Percentiles rank a stretch among this genome's conserved stretches.
Evolutionary conservation across 306 rosid genomes (phyloP).

Genomic region (Gleditsia sinensis): DNA sequence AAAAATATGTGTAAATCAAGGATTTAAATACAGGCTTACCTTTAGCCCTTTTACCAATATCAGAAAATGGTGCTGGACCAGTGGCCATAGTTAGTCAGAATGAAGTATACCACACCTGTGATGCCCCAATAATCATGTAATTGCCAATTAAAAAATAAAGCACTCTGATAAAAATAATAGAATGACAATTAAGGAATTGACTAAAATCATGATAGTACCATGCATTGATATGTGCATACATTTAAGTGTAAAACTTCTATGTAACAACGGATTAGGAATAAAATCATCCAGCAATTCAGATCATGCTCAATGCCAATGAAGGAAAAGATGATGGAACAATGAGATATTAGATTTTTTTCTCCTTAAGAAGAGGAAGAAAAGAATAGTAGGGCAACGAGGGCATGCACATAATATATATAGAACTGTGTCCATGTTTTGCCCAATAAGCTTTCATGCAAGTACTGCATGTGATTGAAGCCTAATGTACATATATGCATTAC

Average conservation of each 20-base stretch:
- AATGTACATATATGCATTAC: neutral
- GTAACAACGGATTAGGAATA: neutral
- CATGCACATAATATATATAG: neutral
- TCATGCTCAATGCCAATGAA: neutral
- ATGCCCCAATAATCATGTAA: conserved; percentile 7
- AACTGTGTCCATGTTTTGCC: neutral
- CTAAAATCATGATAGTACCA: neutral
- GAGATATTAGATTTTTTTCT: neutral
- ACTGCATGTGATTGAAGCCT: neutral
- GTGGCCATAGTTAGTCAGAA: conserved; percentile 62
- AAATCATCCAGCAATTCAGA: neutral
- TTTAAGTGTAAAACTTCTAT: neutral
- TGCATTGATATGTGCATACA: neutral
- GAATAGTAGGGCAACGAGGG: no score
- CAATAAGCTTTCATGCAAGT: neutral
- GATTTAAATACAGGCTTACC: conserved; percentile 47
- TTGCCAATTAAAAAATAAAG: neutral
- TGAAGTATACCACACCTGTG: conserved; percentile 39
- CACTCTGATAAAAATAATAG: neutral
- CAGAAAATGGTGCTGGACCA: conserved; percentile 88
- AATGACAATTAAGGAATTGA: neutral
- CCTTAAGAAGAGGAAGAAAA: no score
- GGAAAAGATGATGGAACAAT: neutral
- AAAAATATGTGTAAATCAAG: neutral
- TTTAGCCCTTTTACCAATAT: conserved; percentile 83